Evolutionary conservation across 2,329 filamentous ascomycete species (phyloP).

Genomic region (Fusarium dimerum): DNA sequence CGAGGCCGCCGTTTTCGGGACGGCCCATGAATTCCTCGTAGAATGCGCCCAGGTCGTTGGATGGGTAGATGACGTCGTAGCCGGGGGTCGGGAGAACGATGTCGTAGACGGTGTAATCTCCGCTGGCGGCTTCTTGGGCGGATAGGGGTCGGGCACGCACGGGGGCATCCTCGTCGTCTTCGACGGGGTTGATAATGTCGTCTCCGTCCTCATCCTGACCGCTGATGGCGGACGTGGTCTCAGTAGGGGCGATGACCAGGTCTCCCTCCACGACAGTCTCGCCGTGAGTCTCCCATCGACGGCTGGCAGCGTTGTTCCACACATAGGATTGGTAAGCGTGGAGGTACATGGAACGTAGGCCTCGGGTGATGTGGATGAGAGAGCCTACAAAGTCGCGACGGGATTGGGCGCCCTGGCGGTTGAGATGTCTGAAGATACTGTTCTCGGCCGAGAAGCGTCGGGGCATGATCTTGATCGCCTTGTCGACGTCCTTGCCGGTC

Average conservation of each 20-base stretch:
- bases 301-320: constrained; percentile 85
- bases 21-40: constrained; percentile 86
- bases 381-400: constrained; percentile 78
- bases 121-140: constrained; percentile 74
- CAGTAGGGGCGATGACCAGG: constrained; percentile 63
- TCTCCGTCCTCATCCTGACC: constrained; percentile 64
- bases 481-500: constrained; percentile 56
- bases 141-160: constrained; percentile 70
- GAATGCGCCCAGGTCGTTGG: constrained; percentile 79
- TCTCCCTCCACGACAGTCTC: constrained; percentile 79
- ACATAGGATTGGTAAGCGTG: constrained; percentile 95
- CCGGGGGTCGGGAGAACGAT: constrained; percentile 91
- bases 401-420: constrained; percentile 45
- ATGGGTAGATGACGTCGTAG: constrained; percentile 83
- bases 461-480: constrained; percentile 70
- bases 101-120: constrained; percentile 80
- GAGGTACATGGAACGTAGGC: constrained; percentile 88
- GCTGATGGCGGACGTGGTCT: constrained; percentile 38
- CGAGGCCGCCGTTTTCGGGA: constrained; percentile 72
- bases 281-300: constrained; percentile 77
- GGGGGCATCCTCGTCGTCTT: constrained; percentile 45
- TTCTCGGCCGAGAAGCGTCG: constrained; percentile 79
- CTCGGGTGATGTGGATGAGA: constrained; percentile 75
- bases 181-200: constrained; percentile 44
- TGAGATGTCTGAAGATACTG: constrained; percentile 76